Base-by-base conservation (phyloP, 495 filamentous ascomycete species). In the Apodospora peruviana region DNA sequence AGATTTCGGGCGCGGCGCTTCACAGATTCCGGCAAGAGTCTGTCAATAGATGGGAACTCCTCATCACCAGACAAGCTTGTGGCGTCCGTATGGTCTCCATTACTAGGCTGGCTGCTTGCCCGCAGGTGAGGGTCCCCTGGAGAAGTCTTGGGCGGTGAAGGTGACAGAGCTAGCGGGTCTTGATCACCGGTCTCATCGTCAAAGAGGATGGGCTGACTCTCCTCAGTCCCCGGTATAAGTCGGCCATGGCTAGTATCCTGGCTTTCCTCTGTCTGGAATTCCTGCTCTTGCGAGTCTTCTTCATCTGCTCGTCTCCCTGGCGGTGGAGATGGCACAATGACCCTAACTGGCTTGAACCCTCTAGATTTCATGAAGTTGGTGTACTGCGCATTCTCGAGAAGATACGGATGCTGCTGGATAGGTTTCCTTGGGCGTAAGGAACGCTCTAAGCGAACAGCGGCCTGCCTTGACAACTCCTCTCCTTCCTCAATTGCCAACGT, bases 341-440 rank as follows among this genome's bases (percentile, higher is more conserved):
- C 62, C 40, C 73, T 77, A 27, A 88, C 65, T 0, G 85, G 84
- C 48, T 76, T 79, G 7, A 88, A 50, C 0, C 85, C 85, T 36
- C 81, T 67, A 5, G 77, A 77, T 45, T 76, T 81, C 60, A 87
- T 75, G 8, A 73, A 69, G 7, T 59, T 75, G 18, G 74, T 70
- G 58, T 89, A 88, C 47, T 78, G 78, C n/a, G 75, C 84, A 54
- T 75, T 75, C 55, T 90, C 86, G 4, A 86, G 56, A 2, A 78
- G 61, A 59, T 88, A 90, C 0, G 86, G 86, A 53, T 87, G 84
- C 43, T 88, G 64, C 57, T 91, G 87, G 25, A 88, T 88, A 2
- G 85, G 79, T 46, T 87, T 88, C 45, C 87, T 74, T 20, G 84
- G 77, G 23, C 87, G 75, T 14, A 91, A 63, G 22, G 70, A 77